Evolutionary conservation across 2,329 filamentous ascomycete genomes (phyloP).

Genomic region (Colletotrichum eleusines): DNA sequence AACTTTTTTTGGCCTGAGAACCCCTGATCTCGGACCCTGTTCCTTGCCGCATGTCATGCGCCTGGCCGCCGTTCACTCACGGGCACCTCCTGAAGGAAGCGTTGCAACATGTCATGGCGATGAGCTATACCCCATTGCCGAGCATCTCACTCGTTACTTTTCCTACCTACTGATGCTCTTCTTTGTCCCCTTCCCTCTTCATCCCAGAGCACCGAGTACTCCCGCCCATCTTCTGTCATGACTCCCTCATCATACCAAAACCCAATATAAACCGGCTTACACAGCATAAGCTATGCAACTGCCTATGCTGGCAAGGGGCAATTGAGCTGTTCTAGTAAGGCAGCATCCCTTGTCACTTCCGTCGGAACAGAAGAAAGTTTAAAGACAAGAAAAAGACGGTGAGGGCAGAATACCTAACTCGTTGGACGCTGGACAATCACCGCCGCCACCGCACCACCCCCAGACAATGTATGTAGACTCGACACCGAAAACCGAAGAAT

Average conservation of each 20-base stretch:
- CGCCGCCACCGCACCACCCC: not conserved
- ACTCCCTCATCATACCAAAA: constrained; percentile 14
- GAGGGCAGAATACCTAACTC: constrained; percentile 7
- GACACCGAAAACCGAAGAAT: constrained; percentile 4
- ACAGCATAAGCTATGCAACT: not conserved
- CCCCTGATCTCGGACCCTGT: constrained; percentile 6
- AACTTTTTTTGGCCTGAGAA: constrained; percentile 12
- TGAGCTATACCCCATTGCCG: not conserved
- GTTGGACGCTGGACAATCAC: constrained; percentile 5
- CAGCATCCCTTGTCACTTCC: constrained; percentile 13
- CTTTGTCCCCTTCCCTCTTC: not conserved
- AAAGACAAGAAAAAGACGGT: constrained; percentile 33
- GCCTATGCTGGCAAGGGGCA: not conserved
- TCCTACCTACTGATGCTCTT: not conserved
- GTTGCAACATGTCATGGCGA: constrained; percentile 11
- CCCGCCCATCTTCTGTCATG: constrained; percentile 3
- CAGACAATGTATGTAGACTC: not conserved
- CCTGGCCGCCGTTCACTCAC: constrained; percentile 4
- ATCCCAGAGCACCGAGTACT: constrained; percentile 11
- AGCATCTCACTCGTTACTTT: constrained; percentile 8
- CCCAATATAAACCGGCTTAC: not conserved
- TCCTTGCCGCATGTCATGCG: constrained; percentile 4
- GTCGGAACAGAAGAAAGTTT: constrained; percentile 20
- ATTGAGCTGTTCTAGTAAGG: not conserved
- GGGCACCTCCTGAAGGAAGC: constrained; percentile 24